Evolutionary conservation across 2,329 filamentous ascomycete genomes (phyloP).

Genomic region (Penicillium hordei): DNA sequence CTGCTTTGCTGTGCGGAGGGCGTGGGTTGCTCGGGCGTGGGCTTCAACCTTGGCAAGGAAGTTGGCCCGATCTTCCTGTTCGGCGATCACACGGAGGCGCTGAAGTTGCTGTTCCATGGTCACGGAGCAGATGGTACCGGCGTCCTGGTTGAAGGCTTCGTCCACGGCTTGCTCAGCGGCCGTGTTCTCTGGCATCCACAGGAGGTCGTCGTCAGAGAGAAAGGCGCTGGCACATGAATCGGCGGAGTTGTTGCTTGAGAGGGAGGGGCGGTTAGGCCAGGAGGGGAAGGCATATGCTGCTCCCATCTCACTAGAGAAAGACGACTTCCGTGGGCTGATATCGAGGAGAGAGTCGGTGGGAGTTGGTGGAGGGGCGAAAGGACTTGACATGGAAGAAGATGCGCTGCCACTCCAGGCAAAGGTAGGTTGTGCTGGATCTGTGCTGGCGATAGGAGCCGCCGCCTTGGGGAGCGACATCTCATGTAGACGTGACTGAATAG

Average conservation of each 20-base stretch:
- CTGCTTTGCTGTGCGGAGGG: slow-evolving; percentile 37
- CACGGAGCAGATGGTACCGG: slow-evolving; percentile 27
- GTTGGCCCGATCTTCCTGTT: slow-evolving; percentile 40
- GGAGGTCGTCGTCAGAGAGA: slow-evolving; percentile 46
- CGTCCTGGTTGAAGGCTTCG: slow-evolving; percentile 27
- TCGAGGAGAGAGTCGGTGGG: slow-evolving; percentile 41
- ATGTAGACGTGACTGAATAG: slow-evolving; percentile 25
- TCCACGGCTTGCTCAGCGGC: slow-evolving; percentile 29
- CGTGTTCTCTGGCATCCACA: slow-evolving; percentile 34
- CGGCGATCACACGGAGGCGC: slow-evolving; percentile 36
- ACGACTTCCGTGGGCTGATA: slow-evolving; percentile 44
- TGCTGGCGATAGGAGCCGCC: slow-evolving; percentile 24
- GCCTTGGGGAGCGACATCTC: slow-evolving; percentile 25
- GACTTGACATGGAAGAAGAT: slow-evolving; percentile 33
- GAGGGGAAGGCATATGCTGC: slow-evolving; percentile 46
- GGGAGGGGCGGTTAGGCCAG: slow-evolving; percentile 45
- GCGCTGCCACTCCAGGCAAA: slow-evolving; percentile 27
- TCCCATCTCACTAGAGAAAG: slow-evolving; percentile 42
- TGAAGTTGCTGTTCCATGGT: slow-evolving; percentile 44
- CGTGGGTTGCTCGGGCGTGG: slow-evolving; percentile 43
- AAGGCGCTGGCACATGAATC: slow-evolving; percentile 38
- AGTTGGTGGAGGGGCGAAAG: slow-evolving; percentile 42
- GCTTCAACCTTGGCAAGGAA: slow-evolving; percentile 45
- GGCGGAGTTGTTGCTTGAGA: slow-evolving; percentile 35
- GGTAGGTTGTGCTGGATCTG: slow-evolving; percentile 23